Base-by-base conservation (phyloP, 805 yeast genomes). In the Candida corydali region DNA sequence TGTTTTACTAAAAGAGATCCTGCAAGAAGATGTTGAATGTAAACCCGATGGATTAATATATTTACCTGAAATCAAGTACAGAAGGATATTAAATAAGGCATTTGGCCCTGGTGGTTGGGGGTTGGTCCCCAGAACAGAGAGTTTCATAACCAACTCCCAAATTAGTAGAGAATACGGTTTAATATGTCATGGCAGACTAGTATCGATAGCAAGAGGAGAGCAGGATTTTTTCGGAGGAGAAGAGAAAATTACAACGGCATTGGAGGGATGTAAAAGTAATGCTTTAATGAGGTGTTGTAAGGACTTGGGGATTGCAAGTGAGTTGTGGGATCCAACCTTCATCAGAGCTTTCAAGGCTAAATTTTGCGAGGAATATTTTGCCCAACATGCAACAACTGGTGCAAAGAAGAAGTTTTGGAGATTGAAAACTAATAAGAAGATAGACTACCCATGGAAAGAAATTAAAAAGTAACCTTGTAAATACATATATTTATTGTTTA, bases 91-190 rank as follows among this genome's bases (percentile, higher is more conserved):
- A 46, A 91, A 91, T 61, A 71, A 72, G 26, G 94, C 98, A 0
- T 91, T 93, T 67, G 98, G 98, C 3, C 96, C 98, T 5, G 98
- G 98, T 18, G 97, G 95, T 2, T 93, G 98, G 98, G 98, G 98
- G 1, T 67, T 93, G 38, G 96, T 94, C 1, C 98, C 98, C 8
- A 69, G 98, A 38, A 80, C 95, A 0, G 91, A 85, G 45, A 83
- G 95, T 1, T 66, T 77, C 36, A 78, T 93, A 22, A 82, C 95
- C 1, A 73, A 79, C 20, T 78, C 75, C 43, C 71, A 79, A 34
- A 80, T 93, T 22, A 86, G 96, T 8, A 73, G 98, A 45, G 98
- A 93, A 55, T 93, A 87, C 54, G 97, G 86, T 0, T 65, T 93
- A 35, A 71, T 93, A 3, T 83, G 95, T 47, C 78, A 82, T 40